phyloP scores from a whole-genome alignment of 139 green algal genomes.

The Deuterostichococcus epilithicus region DNA sequence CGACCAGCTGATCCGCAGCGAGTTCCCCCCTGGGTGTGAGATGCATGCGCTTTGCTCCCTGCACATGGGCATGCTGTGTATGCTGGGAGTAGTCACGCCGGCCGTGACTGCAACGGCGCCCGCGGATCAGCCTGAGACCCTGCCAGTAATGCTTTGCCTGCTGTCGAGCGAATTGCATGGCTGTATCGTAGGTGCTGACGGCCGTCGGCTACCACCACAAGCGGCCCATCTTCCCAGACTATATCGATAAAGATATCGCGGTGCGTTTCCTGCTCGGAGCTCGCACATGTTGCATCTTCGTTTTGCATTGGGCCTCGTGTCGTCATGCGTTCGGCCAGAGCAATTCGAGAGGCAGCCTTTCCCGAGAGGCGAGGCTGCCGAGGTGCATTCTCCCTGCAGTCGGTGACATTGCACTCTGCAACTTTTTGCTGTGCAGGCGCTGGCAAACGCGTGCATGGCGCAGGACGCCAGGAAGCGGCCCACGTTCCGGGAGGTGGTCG shows the following conservation, averaged over 20 bases:
- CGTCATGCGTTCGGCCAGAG: too few relatives aligned
- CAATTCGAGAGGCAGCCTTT: too few relatives aligned
- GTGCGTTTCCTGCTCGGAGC: not conserved
- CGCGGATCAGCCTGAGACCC: too few relatives aligned
- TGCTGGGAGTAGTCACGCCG: too few relatives aligned
- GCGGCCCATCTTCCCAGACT: not conserved
- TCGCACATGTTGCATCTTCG: too few relatives aligned
- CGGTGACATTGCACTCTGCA: not conserved
- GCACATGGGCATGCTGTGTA: slow-evolving; percentile 13
- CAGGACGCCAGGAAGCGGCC: not conserved
- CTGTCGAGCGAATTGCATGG: too few relatives aligned
- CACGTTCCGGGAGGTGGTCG: slow-evolving; percentile 5
- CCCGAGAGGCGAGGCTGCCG: too few relatives aligned
- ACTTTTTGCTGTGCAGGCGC: not conserved
- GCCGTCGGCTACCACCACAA: not conserved
- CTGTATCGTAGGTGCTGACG: not conserved
- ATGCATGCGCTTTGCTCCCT: slow-evolving; percentile 12
- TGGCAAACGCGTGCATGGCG: slow-evolving; percentile 8
- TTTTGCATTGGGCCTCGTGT: too few relatives aligned
- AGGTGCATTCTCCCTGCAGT: too few relatives aligned
- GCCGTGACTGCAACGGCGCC: too few relatives aligned
- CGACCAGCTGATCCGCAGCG: not conserved
- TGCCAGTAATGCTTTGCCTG: too few relatives aligned
- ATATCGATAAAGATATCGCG: not conserved
- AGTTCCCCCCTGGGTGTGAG: not conserved